phyloP scores from a whole-genome alignment of 352 stramenopile genomes.

The Globisporangium paroecandrum region DNA sequence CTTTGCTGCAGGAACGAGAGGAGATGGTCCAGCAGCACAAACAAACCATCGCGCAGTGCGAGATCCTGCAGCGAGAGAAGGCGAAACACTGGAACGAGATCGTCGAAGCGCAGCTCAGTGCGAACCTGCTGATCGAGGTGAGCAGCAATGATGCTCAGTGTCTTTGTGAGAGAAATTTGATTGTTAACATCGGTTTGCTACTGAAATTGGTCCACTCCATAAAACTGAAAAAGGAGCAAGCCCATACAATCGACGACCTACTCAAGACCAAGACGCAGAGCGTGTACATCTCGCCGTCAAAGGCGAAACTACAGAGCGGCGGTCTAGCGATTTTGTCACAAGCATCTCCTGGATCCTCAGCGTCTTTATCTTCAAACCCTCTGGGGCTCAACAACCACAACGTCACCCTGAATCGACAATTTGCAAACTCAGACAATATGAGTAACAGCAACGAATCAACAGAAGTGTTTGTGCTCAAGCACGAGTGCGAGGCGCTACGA shows the following conservation, averaged over 20 bases:
- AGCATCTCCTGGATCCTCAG: conserved; percentile 13
- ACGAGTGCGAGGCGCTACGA: conserved; percentile 29
- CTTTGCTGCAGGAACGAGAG: conserved; percentile 37
- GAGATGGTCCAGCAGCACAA: conserved; percentile 40
- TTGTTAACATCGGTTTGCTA: conserved; percentile 10
- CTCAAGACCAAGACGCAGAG: conserved; percentile 39
- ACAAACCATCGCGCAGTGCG: conserved; percentile 43
- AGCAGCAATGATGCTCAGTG: not conserved
- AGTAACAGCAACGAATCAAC: conserved; percentile 4
- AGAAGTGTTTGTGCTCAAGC: conserved; percentile 22
- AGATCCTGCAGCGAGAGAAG: conserved; percentile 58
- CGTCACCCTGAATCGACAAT: not conserved
- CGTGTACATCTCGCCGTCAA: conserved; percentile 36
- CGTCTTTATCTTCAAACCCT: conserved; percentile 13
- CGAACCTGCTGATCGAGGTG: conserved; percentile 76
- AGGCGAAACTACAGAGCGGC: conserved; percentile 12
- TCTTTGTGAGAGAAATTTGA: not conserved
- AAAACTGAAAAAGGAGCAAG: conserved; percentile 45
- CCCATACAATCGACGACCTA: conserved; percentile 74
- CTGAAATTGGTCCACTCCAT: not conserved
- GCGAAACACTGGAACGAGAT: conserved; percentile 72
- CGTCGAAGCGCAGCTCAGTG: conserved; percentile 61
- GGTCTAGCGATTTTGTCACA: not conserved
- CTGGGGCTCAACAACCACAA: not conserved
- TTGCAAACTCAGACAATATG: not conserved